Base-by-base conservation (phyloP, 257 asterid species). In the Ligustrum vulgare region DNA sequence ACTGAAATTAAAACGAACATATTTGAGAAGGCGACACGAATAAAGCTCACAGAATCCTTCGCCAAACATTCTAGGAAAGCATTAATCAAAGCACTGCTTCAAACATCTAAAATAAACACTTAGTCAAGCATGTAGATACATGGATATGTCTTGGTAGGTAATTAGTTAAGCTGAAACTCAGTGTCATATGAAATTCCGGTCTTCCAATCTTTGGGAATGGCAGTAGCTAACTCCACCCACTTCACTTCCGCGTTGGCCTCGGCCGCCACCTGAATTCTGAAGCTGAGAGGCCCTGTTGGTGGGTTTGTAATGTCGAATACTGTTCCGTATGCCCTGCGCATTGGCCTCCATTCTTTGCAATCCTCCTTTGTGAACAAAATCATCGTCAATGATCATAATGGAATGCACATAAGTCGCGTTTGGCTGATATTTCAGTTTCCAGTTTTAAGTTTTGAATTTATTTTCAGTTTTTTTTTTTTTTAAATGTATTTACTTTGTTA, bases 311-410 rank as follows among this genome's bases (percentile, higher is more conserved):
- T 37, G 78, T 92, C 97, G 79, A 86, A 92, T 5, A 88, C 96
- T 12, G 90, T 81, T 8, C 98, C 98, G 22, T 51, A 89, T 0
- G 81, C 91, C 77, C 83, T 87, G 4, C 97, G 72, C 98, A 93
- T 93, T 0, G 83, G 80, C 72, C 83, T 86, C 98, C 97, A 93
- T 36, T 91, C 86, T 78, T 89, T 87, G 79, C 89, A 85, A 73
- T 91, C 87, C 75, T 85, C 91, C 96, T 86, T 36, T 1, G 54
- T 15, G 58, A 2, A 8, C 2, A 9, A 0, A 12, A 41, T 9
- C 47, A 41, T 10, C 2, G 15, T 41, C 47, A 41, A 41, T 41
- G 15, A 39, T 41, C 47, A 11, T 10, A 41, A 41, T 41, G 47
- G 16, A 41, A 41, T 9, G 47, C 16, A 9, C 15, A 0, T 28